Conservation (phyloP, 345 rosid species). For the Lepidium sativum region DNA sequence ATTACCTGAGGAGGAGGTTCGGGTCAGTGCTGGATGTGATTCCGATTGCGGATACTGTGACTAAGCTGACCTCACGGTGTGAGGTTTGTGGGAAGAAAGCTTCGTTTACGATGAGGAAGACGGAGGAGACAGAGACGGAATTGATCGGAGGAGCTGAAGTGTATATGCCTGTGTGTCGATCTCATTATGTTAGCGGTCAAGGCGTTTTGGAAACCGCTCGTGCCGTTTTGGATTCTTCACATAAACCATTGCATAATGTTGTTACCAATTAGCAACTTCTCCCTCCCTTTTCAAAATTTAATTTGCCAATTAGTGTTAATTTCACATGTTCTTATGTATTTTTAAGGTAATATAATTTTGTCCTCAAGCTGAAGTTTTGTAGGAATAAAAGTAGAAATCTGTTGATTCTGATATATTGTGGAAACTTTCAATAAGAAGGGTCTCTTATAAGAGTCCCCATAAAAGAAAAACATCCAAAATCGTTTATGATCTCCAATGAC, state of each 20-base stretch:
- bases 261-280: neutral
- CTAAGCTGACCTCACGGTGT: constrained; percentile 68
- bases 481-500: too few relatives aligned
- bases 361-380: too few relatives aligned
- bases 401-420: too few relatives aligned
- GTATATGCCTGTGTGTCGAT: constrained; percentile 85
- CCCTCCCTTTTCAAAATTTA: neutral
- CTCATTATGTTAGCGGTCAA: constrained; percentile 67
- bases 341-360: too few relatives aligned
- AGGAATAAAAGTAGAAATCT: too few relatives aligned
- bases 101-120: constrained; percentile 71
- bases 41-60: constrained; percentile 77
- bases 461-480: too few relatives aligned
- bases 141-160: constrained; percentile 70
- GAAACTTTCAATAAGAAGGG: too few relatives aligned
- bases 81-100: constrained; percentile 73
- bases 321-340: too few relatives aligned
- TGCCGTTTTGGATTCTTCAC: constrained; percentile 39
- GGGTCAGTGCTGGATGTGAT: constrained; percentile 73
- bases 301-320: neutral
- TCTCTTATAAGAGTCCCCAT: too few relatives aligned
- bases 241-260: neutral
- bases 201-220: constrained; percentile 63
- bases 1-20: constrained; percentile 83
- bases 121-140: constrained; percentile 55